Conservation (phyloP, 2,329 filamentous ascomycete genomes). For the Sclerotinia spermophila region DNA sequence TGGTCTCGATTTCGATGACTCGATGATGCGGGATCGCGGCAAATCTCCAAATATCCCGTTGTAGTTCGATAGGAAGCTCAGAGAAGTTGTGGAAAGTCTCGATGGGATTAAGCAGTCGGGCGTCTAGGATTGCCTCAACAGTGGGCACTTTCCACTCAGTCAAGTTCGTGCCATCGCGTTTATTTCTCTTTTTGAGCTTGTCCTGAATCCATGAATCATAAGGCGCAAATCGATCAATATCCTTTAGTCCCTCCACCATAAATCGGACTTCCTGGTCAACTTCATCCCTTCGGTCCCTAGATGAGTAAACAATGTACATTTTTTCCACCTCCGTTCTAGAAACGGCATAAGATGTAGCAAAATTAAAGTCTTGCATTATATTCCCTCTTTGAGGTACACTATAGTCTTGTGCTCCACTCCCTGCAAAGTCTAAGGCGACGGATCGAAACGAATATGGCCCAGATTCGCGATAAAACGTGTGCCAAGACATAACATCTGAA, state of each 20-base stretch:
- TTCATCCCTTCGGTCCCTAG: background rate
- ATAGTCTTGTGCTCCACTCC: background rate
- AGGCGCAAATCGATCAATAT: background rate
- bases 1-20: background rate
- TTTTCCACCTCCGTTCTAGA: background rate
- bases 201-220: background rate
- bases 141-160: background rate
- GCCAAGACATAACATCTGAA: background rate
- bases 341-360: background rate
- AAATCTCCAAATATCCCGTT: background rate
- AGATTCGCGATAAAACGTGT: no score
- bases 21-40: background rate
- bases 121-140: background rate
- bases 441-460: background rate
- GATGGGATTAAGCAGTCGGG: background rate
- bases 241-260: background rate
- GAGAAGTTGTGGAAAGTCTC: background rate
- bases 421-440: background rate
- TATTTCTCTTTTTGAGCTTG: background rate
- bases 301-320: constrained; percentile 10
- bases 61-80: background rate
- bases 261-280: background rate
- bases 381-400: background rate
- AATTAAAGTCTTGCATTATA: background rate
- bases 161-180: background rate